phyloP scores from a whole-genome alignment of 192 early-diverging fungal species.

The Globomyces pollinis-pini region DNA sequence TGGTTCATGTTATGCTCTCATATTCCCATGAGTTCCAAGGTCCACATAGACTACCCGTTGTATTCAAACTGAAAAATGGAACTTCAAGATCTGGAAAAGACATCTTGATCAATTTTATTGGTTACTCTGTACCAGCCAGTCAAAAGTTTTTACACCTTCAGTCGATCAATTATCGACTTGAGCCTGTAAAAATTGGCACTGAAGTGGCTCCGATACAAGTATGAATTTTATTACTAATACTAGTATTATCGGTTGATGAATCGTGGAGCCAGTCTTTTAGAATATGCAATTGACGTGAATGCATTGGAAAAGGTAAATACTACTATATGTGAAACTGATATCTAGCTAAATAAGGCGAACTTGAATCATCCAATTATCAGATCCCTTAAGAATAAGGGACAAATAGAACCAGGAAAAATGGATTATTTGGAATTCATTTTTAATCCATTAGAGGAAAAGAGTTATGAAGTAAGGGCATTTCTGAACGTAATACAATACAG shows the following conservation, averaged over 20 bases:
- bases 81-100: conserved; percentile 34
- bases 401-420: conserved; percentile 27
- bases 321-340: not conserved
- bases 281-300: conserved; percentile 33
- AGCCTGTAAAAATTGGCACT: conserved; percentile 32
- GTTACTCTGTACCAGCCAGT: conserved; percentile 30
- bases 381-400: conserved; percentile 27
- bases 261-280: conserved; percentile 24
- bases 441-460: conserved; percentile 36
- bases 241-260: conserved; percentile 31
- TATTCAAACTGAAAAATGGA: conserved; percentile 48
- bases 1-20: conserved; percentile 31
- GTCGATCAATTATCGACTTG: conserved; percentile 21
- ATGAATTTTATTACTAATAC: conserved; percentile 7
- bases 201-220: conserved; percentile 35
- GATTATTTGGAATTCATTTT: conserved; percentile 45
- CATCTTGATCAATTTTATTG: conserved; percentile 35
- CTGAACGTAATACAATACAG: too few relatives aligned
- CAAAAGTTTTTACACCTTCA: conserved; percentile 43
- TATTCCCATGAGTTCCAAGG: conserved; percentile 48
- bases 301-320: conserved; percentile 15
- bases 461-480: too few relatives aligned
- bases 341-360: conserved; percentile 8
- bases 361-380: conserved; percentile 32
- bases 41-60: conserved; percentile 39